Evolutionary conservation across 192 early-diverging fungal genomes (phyloP), one percentile per base, ranked within the genome.

Genomic region (Rhizophagus clarus): DNA sequence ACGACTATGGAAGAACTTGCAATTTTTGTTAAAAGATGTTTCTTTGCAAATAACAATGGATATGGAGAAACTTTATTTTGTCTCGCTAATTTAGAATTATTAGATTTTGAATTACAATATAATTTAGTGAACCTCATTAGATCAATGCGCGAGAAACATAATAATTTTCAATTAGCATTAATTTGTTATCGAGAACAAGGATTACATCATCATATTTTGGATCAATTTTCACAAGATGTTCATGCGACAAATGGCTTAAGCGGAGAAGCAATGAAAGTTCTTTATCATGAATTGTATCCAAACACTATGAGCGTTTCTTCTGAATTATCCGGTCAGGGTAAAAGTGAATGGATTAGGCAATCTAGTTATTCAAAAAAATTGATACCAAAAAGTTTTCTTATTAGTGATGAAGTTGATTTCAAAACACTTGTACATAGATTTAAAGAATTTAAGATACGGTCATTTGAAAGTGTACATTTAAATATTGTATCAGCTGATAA

Each of bases 1-100:
- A 81, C 80, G 4, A 81, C 80, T n/a, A 63, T 29, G 14, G 80
- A 81, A 51, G 80, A 81, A 70, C 64, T 81, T 24, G 49, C 51
- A n/a, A 40, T 75, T 26, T 75, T 81, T 14, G 32, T 64, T 32
- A 81, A 75, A 67, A 51, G 80, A 10, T 81, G 80, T 69, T 81
- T 81, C 29, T 81, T 77, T 64, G 76, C 76, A 22, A 0, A 51
- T 17, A 68, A 24, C 12, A 77, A 77, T 77, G 45, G 66, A 42
- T 77, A 77, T 26, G 29, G 28, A 7, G 42, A 26, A 40, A 31
- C 63, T 26, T 49, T 81, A 17, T 81, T 81, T 47, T 81, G 80
- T 24, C 75, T 81, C 22, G 80, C 80, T 22, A 75, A 73, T 26
- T 56, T 81, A 17, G 80, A 81, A 17, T 24, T 78, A 24, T 37